Evolutionary conservation across 306 rosid genomes (phyloP), one percentile per base, ranked within the genome.

Genomic region (Abrus precatorius): DNA sequence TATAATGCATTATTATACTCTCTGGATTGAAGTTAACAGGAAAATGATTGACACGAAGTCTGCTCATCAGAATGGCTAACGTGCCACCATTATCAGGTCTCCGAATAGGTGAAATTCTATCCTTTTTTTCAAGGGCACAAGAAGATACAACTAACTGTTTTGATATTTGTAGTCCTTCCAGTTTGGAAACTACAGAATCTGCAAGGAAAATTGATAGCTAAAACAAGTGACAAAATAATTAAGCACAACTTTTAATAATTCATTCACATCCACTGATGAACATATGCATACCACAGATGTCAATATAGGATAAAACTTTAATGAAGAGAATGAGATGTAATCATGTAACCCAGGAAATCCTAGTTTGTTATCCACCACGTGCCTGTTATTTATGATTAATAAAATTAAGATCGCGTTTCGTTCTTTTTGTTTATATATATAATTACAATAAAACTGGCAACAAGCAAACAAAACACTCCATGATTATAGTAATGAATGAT

Each of bases 71-170:
- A 79, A 84, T 32, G 4, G 82, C 56, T 49, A 38, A 33, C 1
- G 56, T 55, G 52, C 96, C 96, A 33, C 94, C 95, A 12, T 52
- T 5, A 75, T 93, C 97, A 62, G 96, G 97, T 75, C 97, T 88
- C 32, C 3, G 86, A 45, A 88, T 69, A 0, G 92, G 97, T 3
- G 66, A 9, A 32, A 56, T 47, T 73, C 12, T 88, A 30, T 68
- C 81, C 14, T 48, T 48, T 30, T 7, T 74, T 45, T 81, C 79
- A 6, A 64, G 67, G 5, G 52, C 9, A 61, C 5, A 13, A 27
- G 77, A 69, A 2, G 83, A 45, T 5, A 38, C 2, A 29, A 67
- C 30, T 13, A 20, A 38, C 65, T 77, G 36, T 38, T 60, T 47
- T 0, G 88, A 72, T 56, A 87, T 76, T 43, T 76, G 72, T 20